Evolutionary conservation across 208 protist genomes (phyloP), one percentile per base, ranked within the genome.

Genomic region (Leishmania tropica): DNA sequence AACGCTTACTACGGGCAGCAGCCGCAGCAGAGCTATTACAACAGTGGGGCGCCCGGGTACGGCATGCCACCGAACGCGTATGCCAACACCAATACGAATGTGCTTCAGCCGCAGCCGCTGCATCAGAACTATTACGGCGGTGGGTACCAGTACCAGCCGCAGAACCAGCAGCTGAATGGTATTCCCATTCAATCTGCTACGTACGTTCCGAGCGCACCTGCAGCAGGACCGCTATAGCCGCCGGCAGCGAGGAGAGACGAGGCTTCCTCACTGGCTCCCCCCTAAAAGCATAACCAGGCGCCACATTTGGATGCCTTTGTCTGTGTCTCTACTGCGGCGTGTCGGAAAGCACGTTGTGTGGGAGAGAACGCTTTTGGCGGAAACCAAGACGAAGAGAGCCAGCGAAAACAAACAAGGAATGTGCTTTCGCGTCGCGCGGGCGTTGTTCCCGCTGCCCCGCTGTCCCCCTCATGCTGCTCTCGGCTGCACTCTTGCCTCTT

Each of bases 11-110:
- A 79, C 42, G 21, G 47, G 7, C n/a, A n/a, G 28, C 76, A 5
- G n/a, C 47, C 17, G 24, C 71, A 60, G 60, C 47, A 17, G 35
- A 73, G 67, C 31, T 56, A 83, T 24, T 73, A 58, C 35, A 67
- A 42, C 58, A 28, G 31, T 37, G 80, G 65, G n/a, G 62, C 75
- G 11, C 58, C 58, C 19, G 75, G 60, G 5, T 84, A 84, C 40
- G 76, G 65, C 62, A 42, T 74, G 65, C 81, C 81, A 28, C 81
- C 76, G 8, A 84, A 84, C 68, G 60, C 81, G 37, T 71, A 78
- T 71, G 11, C 28, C 28, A 70, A 76, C 48, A 68, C 53, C 37
- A 53, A 65, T 8, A 31, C 64, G 45, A 42, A 79, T 42, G 24
- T 42, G 45, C 62, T 19, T 28, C 24, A 58, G 21, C 71, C 7